Evolutionary conservation across 148 eudicot species (phyloP), one percentile per base, ranked within the genome.

Genomic region (Rhododendron mucronatum): DNA sequence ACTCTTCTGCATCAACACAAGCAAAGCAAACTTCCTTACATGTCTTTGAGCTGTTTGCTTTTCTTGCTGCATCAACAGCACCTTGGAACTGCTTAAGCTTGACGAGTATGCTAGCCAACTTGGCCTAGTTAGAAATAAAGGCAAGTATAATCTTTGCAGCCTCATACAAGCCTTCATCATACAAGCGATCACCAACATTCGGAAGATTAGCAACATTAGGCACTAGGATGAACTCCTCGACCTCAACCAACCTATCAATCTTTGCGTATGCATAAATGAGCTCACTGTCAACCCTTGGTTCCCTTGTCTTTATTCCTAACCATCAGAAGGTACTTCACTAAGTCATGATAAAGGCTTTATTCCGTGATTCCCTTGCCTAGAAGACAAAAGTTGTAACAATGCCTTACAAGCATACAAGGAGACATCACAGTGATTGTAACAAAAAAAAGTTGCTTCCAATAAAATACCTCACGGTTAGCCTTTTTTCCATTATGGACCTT

Each of bases 11-110:
- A 92, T 96, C 98, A 84, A 96, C 98, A 93, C 98, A 96, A 87
- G 98, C 98, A 92, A 96, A 96, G 88, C 98, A 96, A 57, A 96
- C 98, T 89, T 96, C 98, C 88, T 96, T 96, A 98, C 99, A 96
- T 78, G 98, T 96, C 88, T 96, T 96, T 47, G 99, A 89, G 83
- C 99, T 96, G 87, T 96, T 96, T 61, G 99, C 99, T 89, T 96
- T 96, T 71, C 98, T 90, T 81, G 99, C 99, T 30, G 99, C 99
- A 91, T 96, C 99, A 88, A 96, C 99, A 81, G 99, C 99, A 37
- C 97, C 99, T 92, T 95, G 99, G 87, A 92, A 96, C 87, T 96
- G 99, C 82, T 91, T 91, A 86, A 96, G 87, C 91, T 93, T 95
- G 45, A 96, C 98, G 1, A 96, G 93, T 8, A 98, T 96, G 82